These are phyloP conservation scores for Candida khao-thaluensis DNA, from an alignment of 805 yeast genomes.

Conservation along the genomic window DNA sequence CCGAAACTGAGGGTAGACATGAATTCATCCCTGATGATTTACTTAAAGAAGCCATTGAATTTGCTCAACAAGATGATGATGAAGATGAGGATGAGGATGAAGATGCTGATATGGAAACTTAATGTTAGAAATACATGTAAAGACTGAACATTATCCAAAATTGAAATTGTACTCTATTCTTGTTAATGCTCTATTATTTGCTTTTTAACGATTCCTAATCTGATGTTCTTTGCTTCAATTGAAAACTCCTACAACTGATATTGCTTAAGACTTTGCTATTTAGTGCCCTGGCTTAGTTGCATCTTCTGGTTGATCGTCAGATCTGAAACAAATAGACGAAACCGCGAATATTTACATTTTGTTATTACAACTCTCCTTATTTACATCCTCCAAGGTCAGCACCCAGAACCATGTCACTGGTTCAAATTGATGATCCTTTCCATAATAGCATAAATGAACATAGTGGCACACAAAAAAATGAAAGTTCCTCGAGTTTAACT, in stretches of 20 bases:
- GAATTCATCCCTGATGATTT: slow-evolving; percentile 76
- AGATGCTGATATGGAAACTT: slow-evolving; percentile 36
- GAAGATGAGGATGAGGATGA: slow-evolving; percentile 69
- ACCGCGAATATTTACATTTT: slow-evolving; percentile 7
- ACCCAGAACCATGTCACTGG: slow-evolving; percentile 1
- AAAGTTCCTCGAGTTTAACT: neutral
- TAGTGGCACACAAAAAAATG: neutral
- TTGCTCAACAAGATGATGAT: slow-evolving; percentile 79
- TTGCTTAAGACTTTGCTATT: too few relatives aligned
- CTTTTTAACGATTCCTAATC: too few relatives aligned
- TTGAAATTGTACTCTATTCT: too few relatives aligned
- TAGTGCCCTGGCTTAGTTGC: too few relatives aligned
- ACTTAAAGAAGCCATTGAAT: slow-evolving; percentile 76
- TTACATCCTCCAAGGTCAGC: neutral
- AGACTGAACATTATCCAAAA: too few relatives aligned
- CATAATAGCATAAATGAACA: neutral
- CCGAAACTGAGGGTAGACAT: slow-evolving; percentile 79
- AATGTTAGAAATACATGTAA: too few relatives aligned
- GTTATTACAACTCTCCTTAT: slow-evolving; percentile 1
- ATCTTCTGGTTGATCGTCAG: neutral
- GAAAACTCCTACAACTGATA: too few relatives aligned
- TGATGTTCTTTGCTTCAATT: too few relatives aligned
- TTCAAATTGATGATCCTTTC: neutral
- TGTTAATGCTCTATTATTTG: too few relatives aligned
- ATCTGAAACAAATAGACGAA: slow-evolving; percentile 7